Evolutionary conservation across 2,329 filamentous ascomycete species (phyloP), one percentile per base, ranked within the genome.

Genomic region (Salinomyces thailandicus): DNA sequence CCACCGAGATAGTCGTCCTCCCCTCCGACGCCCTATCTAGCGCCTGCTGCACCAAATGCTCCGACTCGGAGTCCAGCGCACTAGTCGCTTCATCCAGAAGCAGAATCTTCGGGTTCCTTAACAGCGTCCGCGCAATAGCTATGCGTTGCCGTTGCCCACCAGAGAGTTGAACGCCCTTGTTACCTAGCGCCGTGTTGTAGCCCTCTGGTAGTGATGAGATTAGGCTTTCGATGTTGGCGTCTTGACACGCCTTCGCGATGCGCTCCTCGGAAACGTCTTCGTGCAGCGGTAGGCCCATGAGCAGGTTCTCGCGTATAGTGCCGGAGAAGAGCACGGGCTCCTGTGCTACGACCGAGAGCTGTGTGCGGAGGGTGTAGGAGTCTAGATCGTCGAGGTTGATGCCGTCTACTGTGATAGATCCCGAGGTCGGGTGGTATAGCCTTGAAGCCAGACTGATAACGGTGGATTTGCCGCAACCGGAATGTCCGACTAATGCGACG

Each of bases 401-500:
- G 5, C 47, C 50, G 31, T 62, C 60, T 52, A 75, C 72, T 0
- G 26, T 38, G 19, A 89, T 77, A 4, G 64, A 61, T 5, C 84
- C 84, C n/a, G 67, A 63, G 7, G 72, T 63, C 0, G 75, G 59
- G 33, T 85, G 75, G 55, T 87, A 87, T 59, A 87, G 86, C 5
- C 77, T 62, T 46, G 74, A 67, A 6, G 75, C 61, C 2, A 76
- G 61, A 1, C 62, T 62, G 22, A 89, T 73, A 29, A 84, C 76
- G 12, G 76, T 84, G 0, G 77, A 81, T 62, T 87, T 84, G 22
- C 80, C 80, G 40, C 77, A 81, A 0, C 79, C 79, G 1, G 75
- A 79, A 1, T 79, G 71, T 2, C 81, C 80, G 4, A 85, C 79
- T 1, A 85, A 64, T 1, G 78, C 80, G 0, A 73, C 77, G 50